Conservation (phyloP, 257 asterid species). For the Ocimum tenuiflorum region DNA sequence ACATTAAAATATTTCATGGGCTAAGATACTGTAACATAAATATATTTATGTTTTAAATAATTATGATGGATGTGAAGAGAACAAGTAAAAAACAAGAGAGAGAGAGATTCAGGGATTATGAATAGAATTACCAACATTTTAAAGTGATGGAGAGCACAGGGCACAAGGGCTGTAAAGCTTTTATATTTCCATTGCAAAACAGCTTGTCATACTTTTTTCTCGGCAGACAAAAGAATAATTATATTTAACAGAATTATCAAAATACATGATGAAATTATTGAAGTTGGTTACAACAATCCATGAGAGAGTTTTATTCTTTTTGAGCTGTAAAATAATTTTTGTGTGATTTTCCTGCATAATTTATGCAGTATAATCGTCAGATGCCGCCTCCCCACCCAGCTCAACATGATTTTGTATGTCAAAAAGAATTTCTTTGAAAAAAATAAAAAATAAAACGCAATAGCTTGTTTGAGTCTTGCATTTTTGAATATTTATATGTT, state of each 20-base stretch:
- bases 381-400: not conserved
- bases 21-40: too few species aligned
- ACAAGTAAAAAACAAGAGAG: too few species aligned
- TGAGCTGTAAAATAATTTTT: not conserved
- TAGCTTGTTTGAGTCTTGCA: too few species aligned
- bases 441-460: too few species aligned
- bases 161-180: constrained; percentile 31
- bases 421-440: too few species aligned
- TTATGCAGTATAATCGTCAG: not conserved
- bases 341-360: not conserved
- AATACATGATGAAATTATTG: constrained; percentile 13
- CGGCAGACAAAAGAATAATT: constrained; percentile 18
- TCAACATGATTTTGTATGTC: not conserved
- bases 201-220: constrained; percentile 26
- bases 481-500: too few species aligned
- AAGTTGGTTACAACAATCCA: constrained; percentile 4
- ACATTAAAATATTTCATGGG: too few species aligned
- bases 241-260: not conserved
- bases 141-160: constrained; percentile 17
- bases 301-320: constrained; percentile 13
- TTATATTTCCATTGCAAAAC: constrained; percentile 25
- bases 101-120: too few species aligned
- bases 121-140: too few species aligned
- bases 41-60: too few species aligned
- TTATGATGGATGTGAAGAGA: too few species aligned